A percentile compares a stretch with the other conserved stretches of the same genome.
Conservation (phyloP, 139 green algal genomes). For the Picochlorum sp. region DNA sequence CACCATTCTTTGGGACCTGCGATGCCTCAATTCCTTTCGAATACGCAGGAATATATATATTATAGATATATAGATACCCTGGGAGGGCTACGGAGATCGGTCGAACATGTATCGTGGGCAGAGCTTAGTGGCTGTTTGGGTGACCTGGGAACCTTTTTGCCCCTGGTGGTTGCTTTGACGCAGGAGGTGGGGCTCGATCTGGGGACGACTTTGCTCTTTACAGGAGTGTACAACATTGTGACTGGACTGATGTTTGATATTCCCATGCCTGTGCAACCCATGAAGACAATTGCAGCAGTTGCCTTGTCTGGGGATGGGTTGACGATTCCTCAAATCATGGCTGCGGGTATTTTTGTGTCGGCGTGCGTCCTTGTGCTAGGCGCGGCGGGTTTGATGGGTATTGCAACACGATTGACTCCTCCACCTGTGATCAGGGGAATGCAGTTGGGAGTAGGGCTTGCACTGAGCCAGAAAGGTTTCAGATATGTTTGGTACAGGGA, state of each 20-base stretch:
- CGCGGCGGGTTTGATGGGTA: slow-evolving; percentile 37
- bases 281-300: slow-evolving; percentile 78
- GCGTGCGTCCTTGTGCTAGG: slow-evolving; percentile 48
- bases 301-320: slow-evolving; percentile 43
- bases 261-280: slow-evolving; percentile 62
- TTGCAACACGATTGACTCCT: slow-evolving; percentile 25
- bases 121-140: slow-evolving; percentile 24
- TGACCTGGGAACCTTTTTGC: slow-evolving; percentile 72
- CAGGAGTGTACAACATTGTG: slow-evolving; percentile 65
- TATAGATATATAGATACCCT: too few species aligned
- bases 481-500: slow-evolving; percentile 21
- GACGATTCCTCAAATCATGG: slow-evolving; percentile 43
- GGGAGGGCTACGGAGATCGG: too few species aligned
- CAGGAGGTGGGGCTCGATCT: slow-evolving; percentile 50
- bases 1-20: too few species aligned
- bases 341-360: slow-evolving; percentile 56
- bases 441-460: slow-evolving; percentile 62
- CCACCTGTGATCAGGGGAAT: slow-evolving; percentile 39
- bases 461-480: slow-evolving; percentile 49
- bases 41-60: too few species aligned
- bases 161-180: slow-evolving; percentile 49
- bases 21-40: too few species aligned
- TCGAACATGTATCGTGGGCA: too few species aligned
- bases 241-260: slow-evolving; percentile 52
- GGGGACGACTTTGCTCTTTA: slow-evolving; percentile 67